Evolutionary conservation across 176 grass and related monocot species (phyloP).

Genomic region (Bolboschoenus planiculmis): DNA sequence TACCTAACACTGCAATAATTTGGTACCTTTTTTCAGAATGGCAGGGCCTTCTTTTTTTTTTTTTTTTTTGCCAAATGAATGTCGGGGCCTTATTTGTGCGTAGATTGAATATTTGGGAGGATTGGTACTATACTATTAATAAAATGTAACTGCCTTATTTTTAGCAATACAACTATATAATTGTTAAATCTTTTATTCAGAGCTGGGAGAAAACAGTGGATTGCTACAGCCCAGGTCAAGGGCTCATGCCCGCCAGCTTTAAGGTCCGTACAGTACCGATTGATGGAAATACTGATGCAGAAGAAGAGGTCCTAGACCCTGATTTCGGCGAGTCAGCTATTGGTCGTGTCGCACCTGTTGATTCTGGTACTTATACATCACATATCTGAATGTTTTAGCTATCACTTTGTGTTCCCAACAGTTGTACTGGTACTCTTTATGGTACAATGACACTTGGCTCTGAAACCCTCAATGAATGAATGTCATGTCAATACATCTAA

Average conservation of each 20-base stretch:
- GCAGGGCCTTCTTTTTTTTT: too few species aligned
- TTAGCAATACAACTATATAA: constrained; percentile 11
- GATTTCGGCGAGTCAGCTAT: constrained; percentile 51
- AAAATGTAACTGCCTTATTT: neutral
- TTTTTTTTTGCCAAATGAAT: too few species aligned
- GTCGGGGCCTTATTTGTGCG: neutral
- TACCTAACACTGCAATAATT: neutral
- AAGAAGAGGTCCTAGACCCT: constrained; percentile 43
- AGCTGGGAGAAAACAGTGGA: constrained; percentile 49
- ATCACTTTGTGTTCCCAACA: neutral
- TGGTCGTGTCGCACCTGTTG: constrained; percentile 42
- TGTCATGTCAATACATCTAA: neutral
- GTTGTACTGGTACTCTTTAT: neutral
- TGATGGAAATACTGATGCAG: constrained; percentile 24
- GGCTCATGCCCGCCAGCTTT: constrained; percentile 43
- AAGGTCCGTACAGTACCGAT: constrained; percentile 37
- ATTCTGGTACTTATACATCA: constrained; percentile 32
- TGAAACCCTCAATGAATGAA: neutral
- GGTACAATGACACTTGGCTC: neutral
- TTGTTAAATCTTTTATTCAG: constrained; percentile 37
- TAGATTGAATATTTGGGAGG: neutral
- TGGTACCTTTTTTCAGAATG: neutral
- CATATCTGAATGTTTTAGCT: neutral
- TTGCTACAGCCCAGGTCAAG: constrained; percentile 48
- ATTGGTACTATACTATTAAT: constrained; percentile 17